Evolutionary conservation across 2,329 filamentous ascomycete species (phyloP), one percentile per base, ranked within the genome.

Genomic region (Colletotrichum sp.): DNA sequence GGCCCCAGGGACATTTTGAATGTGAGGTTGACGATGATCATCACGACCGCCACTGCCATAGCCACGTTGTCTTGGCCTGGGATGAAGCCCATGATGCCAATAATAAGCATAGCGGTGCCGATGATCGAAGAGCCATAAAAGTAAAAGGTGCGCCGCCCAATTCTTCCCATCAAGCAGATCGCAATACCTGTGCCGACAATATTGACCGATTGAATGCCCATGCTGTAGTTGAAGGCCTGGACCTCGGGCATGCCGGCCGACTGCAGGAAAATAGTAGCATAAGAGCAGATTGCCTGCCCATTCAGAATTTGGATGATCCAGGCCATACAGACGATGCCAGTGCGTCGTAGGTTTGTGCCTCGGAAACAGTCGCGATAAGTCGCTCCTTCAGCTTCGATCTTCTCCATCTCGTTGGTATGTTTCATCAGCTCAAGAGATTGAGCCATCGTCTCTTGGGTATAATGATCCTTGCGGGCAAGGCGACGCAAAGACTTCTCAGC

Each of bases 221-320:
- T 90, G 71, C 86, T 86, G 78, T 80, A 84, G 78, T 82, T 80
- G 77, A 90, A 91, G 3, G 89, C 83, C 63, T 85, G 85, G 7
- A 79, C 80, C 2, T 81, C 78, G 28, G 80, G 79, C 76, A 91
- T 84, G 4, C 90, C 90, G 10, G 89, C 88, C 71, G 90, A 87
- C 67, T 86, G 81, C 69, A 91, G 87, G 76, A 87, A 84, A 76
- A 91, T 89, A 2, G 89, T 89, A 3, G 88, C 90, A 76, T 89
- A 75, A 30, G 87, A 85, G 60, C 88, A 90, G 79, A 92, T 90
- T 2, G 89, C 88, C 78, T 90, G 77, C 13, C 80, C 80, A 69
- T 79, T 79, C 16, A 80, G 73, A 39, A 78, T 79, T 66, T 81
- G 75, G 18, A 82, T 81, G 10, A 81, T 66, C 75, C 80, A 84